A percentile compares a stretch with the other conserved stretches of the same genome.
Evolutionary conservation across 208 protist genomes (phyloP).

Genomic region (Leishmania guyanensis): DNA sequence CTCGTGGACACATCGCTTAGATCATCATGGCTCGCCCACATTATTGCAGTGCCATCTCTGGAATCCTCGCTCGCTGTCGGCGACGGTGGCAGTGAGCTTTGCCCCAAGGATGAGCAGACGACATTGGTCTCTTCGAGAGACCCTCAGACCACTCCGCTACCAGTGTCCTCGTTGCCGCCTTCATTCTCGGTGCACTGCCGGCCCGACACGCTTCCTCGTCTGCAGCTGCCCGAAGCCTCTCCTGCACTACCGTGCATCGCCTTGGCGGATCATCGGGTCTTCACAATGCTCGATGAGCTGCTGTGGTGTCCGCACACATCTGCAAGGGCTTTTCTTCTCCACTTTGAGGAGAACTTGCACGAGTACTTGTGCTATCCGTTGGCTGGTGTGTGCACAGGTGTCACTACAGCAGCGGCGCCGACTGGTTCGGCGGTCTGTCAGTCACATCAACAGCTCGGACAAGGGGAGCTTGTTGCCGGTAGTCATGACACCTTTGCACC

Average conservation of each 20-base stretch:
- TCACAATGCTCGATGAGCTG: constrained; percentile 3
- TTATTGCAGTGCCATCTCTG: not conserved
- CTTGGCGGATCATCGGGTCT: constrained; percentile 9
- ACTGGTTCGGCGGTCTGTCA: not conserved
- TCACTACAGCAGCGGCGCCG: not conserved
- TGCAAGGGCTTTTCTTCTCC: not conserved
- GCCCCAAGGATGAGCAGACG: not conserved
- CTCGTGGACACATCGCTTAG: constrained; percentile 13
- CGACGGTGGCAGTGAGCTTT: not conserved
- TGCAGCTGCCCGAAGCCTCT: not conserved
- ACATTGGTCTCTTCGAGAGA: not conserved
- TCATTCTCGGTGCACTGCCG: not conserved
- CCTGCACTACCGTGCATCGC: not conserved
- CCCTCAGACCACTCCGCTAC: not conserved
- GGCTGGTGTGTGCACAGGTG: constrained; percentile 11
- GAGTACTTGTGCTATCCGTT: constrained; percentile 26
- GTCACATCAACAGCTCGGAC: not conserved
- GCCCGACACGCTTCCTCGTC: not conserved
- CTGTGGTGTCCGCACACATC: not conserved
- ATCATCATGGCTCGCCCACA: constrained; percentile 16
- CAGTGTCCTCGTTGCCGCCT: not conserved
- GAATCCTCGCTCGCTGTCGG: not conserved
- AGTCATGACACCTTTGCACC: not conserved
- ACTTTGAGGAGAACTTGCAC: constrained; percentile 15
- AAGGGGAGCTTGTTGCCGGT: not conserved